These are phyloP conservation scores for Linaria vulgaris DNA, from an alignment of 257 asterid species.

Conservation along the genomic window DNA sequence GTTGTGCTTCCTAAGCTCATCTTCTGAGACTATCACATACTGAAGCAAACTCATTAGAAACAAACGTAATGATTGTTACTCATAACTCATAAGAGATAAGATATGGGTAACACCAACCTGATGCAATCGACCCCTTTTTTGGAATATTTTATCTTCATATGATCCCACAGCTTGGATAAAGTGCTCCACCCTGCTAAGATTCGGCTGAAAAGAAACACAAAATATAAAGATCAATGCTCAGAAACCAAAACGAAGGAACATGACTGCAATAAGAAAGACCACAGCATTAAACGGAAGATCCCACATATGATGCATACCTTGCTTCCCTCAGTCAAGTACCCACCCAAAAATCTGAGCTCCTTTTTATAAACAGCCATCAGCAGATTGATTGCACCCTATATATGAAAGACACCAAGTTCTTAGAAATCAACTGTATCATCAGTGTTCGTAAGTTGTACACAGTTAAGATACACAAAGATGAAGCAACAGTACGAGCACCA, in stretches of 20 bases:
- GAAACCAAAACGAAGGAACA: neutral
- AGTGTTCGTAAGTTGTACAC: constrained; percentile 3
- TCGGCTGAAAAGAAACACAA: constrained; percentile 56
- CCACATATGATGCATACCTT: constrained; percentile 49
- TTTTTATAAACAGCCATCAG: constrained; percentile 92
- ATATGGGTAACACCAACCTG: constrained; percentile 50
- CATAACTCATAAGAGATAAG: constrained; percentile 7
- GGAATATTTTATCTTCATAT: constrained; percentile 85
- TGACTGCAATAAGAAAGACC: neutral
- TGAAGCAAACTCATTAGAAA: constrained; percentile 18
- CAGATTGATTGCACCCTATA: constrained; percentile 94
- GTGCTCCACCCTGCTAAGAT: constrained; percentile 76
- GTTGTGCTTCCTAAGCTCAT: too few species aligned
- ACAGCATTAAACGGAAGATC: constrained; percentile 12
- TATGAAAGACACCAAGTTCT: constrained; percentile 22
- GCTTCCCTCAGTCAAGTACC: constrained; percentile 83
- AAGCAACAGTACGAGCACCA: constrained; percentile 7
- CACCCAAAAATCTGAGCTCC: constrained; percentile 77
- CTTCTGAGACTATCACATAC: neutral
- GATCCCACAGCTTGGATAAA: constrained; percentile 96
- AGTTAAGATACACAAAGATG: neutral
- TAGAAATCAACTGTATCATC: constrained; percentile 17
- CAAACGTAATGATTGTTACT: too few species aligned
- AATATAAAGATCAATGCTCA: constrained; percentile 20
- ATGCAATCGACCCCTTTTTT: constrained; percentile 84